Evolutionary conservation across 2,329 filamentous ascomycete genomes (phyloP), one percentile per base, ranked within the genome.

Genomic region (Graphilbum ipis-grandicollis): DNA sequence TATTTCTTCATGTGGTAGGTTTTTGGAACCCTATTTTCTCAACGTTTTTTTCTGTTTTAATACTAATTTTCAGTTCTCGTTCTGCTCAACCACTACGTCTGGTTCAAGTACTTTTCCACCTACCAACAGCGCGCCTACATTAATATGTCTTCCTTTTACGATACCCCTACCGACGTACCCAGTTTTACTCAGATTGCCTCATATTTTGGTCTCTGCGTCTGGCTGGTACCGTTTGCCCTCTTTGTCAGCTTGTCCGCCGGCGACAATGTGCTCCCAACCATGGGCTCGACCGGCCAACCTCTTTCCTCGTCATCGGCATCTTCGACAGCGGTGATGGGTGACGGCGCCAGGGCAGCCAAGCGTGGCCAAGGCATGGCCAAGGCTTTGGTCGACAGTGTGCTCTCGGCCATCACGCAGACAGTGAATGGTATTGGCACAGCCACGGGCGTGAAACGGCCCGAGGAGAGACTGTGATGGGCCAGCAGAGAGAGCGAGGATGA

Each of bases 201-300:
- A 0, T 98, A 90, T 58, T 98, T 98, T 52, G 90, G 90, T 0
- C 64, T 98, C 2, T 93, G 86, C 49, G 86, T 98, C 0, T 98
- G 90, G 90, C 67, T 98, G 2, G 82, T 96, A 1, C 90, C 90
- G 0, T 98, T 98, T 52, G 76, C 86, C 14, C 66, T 98, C 13
- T 98, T 98, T 52, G 88, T 98, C 35, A 93, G 82, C 49, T 59
- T 98, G 31, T 93, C 83, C 15, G 90, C 90, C 0, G 84, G 85
- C 38, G 90, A 98, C 52, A 96, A 96, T 52, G 83, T 96, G 4
- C 60, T 98, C 36, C 90, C 90, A 0, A 92, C 78, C 8, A 94
- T 94, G 70, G 83, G 84, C 12, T 83, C 73, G 34, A 79, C 31
- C 9, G 38, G 34, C 19, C 63, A 67, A 36, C 66, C 68, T 3